These are phyloP conservation scores for Monilinia polystroma DNA, from an alignment of 2,329 filamentous ascomycete species.

Conservation along the genomic window DNA sequence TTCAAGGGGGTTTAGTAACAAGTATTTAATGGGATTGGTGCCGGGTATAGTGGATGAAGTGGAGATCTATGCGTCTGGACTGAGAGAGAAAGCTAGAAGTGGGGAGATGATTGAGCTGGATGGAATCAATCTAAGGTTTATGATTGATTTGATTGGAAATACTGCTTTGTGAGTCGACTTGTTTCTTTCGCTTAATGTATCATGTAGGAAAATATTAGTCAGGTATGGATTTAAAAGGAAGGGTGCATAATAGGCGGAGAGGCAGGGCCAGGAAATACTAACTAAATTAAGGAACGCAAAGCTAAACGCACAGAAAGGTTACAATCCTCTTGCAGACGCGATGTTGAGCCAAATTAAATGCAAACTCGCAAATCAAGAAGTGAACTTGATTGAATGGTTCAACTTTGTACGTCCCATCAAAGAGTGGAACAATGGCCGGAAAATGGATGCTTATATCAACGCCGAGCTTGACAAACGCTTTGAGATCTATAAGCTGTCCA, in stretches of 20 bases:
- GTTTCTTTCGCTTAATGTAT: neutral
- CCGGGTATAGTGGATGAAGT: conserved; percentile 29
- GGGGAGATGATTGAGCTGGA: conserved; percentile 30
- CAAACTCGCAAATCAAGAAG: conserved; percentile 26
- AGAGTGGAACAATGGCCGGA: conserved; percentile 29
- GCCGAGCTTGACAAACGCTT: conserved; percentile 33
- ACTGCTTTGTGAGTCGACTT: conserved; percentile 21
- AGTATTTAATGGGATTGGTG: conserved; percentile 27
- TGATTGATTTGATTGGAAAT: conserved; percentile 32
- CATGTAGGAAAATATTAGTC: no score
- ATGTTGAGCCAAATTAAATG: conserved; percentile 30
- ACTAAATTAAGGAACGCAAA: conserved; percentile 20
- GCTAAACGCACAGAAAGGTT: conserved; percentile 28
- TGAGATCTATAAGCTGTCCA: neutral
- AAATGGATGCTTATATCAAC: conserved; percentile 32
- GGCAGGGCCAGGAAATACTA: neutral
- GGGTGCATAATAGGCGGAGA: neutral
- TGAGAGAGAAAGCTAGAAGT: conserved; percentile 27
- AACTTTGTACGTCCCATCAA: conserved; percentile 28
- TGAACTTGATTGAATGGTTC: conserved; percentile 27
- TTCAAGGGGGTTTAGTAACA: conserved; percentile 31
- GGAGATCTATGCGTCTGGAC: neutral
- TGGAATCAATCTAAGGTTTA: conserved; percentile 28
- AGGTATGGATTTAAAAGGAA: neutral
- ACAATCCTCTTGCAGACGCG: conserved; percentile 30